These are phyloP conservation scores for Xylariaceae sp. DNA, from an alignment of 2,329 filamentous ascomycete genomes.

Conservation along the genomic window DNA sequence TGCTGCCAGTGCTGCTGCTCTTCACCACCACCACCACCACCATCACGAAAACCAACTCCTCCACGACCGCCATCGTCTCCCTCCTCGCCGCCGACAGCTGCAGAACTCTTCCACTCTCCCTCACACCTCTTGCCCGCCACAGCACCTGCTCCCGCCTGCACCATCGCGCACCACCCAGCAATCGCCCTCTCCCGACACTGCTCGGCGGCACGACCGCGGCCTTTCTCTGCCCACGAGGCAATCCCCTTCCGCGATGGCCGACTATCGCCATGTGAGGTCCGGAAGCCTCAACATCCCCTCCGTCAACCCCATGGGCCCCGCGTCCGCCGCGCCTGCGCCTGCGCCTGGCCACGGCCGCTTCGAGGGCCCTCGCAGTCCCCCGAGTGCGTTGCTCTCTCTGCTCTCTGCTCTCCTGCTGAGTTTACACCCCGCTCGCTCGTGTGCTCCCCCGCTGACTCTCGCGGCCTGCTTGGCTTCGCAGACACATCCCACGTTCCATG, in stretches of 20 bases:
- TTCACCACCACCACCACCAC: constrained; percentile 18
- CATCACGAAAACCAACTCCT: constrained; percentile 12
- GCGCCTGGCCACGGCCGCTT: constrained; percentile 40
- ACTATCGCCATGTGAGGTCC: constrained; percentile 56
- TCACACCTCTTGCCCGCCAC: constrained; percentile 1
- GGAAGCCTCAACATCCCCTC: constrained; percentile 55
- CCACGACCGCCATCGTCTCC: constrained; percentile 12
- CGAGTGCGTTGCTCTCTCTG: constrained; percentile 47
- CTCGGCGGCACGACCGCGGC: constrained; percentile 18
- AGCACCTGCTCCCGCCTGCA: background rate
- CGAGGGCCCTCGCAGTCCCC: constrained; percentile 61
- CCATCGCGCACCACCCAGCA: background rate
- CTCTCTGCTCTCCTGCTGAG: background rate
- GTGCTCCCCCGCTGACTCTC: background rate
- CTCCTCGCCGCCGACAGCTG: constrained; percentile 1
- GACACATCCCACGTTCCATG: constrained; percentile 97
- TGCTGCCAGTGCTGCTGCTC: constrained; percentile 19
- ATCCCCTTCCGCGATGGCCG: constrained; percentile 37
- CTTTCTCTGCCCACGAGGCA: constrained; percentile 11
- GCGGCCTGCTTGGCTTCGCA: constrained; percentile 36
- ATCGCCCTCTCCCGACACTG: constrained; percentile 7
- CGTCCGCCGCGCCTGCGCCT: constrained; percentile 24
- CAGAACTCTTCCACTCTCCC: constrained; percentile 3
- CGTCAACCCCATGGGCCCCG: constrained; percentile 33
- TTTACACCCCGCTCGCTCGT: background rate